A percentile compares a stretch with the other conserved stretches of the same genome.
These are phyloP conservation scores for Trichoderma lentiforme DNA, from an alignment of 2,329 filamentous ascomycete species.

Conservation along the genomic window DNA sequence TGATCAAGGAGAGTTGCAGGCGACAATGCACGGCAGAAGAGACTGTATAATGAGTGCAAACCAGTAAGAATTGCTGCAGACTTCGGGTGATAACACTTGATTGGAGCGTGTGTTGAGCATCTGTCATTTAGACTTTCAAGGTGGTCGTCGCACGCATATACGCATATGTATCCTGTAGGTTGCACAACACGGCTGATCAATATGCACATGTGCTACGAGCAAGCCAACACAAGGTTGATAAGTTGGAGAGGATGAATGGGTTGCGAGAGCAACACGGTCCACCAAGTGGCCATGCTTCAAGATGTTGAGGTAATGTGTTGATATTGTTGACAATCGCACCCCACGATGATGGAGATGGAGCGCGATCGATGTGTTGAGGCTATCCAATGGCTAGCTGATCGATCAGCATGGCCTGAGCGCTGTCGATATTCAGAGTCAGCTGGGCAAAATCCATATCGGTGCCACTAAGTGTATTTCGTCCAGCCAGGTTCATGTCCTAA, in stretches of 20 bases:
- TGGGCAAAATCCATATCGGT: not conserved
- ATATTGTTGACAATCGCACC: not conserved
- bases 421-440: not conserved
- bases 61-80: not conserved
- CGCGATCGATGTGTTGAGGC: not conserved
- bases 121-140: not conserved
- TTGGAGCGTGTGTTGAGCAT: not conserved
- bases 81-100: not conserved
- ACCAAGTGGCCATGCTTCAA: not conserved
- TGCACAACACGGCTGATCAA: not conserved
- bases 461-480: not conserved
- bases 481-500: not conserved
- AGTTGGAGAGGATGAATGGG: not conserved
- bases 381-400: not conserved
- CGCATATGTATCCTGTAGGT: constrained; percentile 25
- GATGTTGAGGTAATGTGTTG: not conserved
- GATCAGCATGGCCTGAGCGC: not conserved
- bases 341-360: not conserved
- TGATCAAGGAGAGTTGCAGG: not conserved
- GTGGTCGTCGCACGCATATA: constrained; percentile 28
- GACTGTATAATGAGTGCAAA: not conserved
- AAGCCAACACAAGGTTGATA: not conserved
- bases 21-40: not conserved
- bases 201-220: not conserved
- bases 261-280: not conserved